A percentile compares a stretch with the other conserved stretches of the same genome.
phyloP scores from a whole-genome alignment of 139 green algal genomes.

The Tetraselmis striata region DNA sequence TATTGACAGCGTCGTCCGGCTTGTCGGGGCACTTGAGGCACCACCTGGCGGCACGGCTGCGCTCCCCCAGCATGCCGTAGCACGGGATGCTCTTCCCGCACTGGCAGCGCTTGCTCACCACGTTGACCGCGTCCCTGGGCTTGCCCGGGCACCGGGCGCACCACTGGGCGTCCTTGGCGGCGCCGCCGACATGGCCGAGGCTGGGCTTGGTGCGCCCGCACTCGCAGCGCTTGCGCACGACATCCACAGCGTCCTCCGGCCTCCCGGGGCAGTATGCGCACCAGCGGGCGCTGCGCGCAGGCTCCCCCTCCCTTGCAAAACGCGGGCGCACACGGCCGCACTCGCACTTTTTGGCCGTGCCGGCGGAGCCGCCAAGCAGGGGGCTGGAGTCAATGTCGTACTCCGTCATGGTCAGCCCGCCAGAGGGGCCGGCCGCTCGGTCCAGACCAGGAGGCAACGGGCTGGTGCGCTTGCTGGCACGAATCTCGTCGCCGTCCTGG shows the following conservation, averaged over 20 bases:
- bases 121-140: not conserved
- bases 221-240: not conserved
- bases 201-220: not conserved
- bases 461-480: not conserved
- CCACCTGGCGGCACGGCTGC: not conserved
- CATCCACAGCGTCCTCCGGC: not conserved
- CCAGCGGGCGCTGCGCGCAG: not conserved
- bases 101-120: not conserved
- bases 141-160: not conserved
- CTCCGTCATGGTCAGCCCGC: not conserved
- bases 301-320: not conserved
- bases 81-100: not conserved
- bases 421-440: too few species aligned
- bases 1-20: not conserved
- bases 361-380: too few species aligned
- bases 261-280: not conserved
- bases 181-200: not conserved
- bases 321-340: not conserved
- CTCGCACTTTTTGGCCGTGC: not conserved
- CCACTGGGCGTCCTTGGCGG: not conserved
- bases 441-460: too few species aligned
- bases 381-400: not conserved
- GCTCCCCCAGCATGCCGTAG: not conserved
- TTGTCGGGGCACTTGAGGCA: not conserved
- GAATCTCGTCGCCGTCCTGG: not conserved